Conservation (phyloP, 2,329 filamentous ascomycete species). For the Colletotrichum cereale region DNA sequence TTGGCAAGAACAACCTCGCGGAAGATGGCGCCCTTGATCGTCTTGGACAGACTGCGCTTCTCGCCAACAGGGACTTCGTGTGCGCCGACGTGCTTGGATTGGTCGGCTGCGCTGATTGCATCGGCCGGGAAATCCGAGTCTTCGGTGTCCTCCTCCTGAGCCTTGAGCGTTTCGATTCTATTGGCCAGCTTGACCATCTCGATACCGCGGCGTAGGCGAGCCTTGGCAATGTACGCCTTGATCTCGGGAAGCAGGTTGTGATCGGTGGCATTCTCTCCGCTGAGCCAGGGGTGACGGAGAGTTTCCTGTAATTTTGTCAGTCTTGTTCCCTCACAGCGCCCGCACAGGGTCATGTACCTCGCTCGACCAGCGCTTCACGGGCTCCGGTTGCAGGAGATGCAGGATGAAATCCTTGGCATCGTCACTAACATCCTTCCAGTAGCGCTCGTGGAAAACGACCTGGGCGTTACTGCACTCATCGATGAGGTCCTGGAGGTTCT, state of each 20-base stretch:
- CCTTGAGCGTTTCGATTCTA: conserved; percentile 93
- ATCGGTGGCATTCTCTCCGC: conserved; percentile 89
- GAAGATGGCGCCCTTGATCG: conserved; percentile 81
- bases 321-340: background rate
- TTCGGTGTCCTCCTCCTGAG: conserved; percentile 87
- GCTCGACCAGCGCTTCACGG: conserved; percentile 82
- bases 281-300: conserved; percentile 88
- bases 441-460: conserved; percentile 96
- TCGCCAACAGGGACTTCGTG: conserved; percentile 32
- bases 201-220: conserved; percentile 91
- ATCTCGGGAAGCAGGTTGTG: conserved; percentile 98
- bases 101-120: conserved; percentile 67
- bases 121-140: conserved; percentile 80
- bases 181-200: conserved; percentile 96
- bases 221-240: conserved; percentile 91
- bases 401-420: conserved; percentile 97
- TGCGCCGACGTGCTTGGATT: conserved; percentile 47
- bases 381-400: conserved; percentile 81
- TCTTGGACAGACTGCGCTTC: conserved; percentile 60
- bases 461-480: conserved; percentile 89
- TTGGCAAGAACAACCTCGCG: conserved; percentile 94
- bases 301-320: conserved; percentile 68
- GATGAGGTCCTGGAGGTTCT: conserved; percentile 92
- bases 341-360: conserved; percentile 63
- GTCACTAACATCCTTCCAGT: conserved; percentile 97